Evolutionary conservation across 148 eudicot species (phyloP).

Genomic region (Rhododendron griersonianum): DNA sequence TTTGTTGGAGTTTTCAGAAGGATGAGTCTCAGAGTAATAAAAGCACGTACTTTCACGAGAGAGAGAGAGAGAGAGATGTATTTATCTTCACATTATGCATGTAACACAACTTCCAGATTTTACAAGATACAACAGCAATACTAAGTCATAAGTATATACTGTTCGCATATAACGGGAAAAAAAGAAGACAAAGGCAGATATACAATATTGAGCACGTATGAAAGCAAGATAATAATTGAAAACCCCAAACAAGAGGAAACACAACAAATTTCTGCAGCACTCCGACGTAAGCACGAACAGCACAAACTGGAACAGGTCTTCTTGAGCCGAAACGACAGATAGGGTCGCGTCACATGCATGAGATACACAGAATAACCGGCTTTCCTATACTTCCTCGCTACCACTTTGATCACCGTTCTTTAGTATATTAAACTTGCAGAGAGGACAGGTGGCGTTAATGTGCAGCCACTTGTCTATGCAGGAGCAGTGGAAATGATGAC

Average conservation of each 20-base stretch:
- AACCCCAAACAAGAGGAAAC: neutral
- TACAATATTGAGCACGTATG: neutral
- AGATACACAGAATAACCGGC: neutral
- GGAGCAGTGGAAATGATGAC: conserved; percentile 71
- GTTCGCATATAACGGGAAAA: neutral
- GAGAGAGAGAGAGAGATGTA: neutral
- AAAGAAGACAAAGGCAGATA: neutral
- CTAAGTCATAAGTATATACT: neutral
- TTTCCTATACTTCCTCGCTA: conserved; percentile 52
- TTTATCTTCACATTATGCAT: neutral
- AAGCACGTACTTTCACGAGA: neutral
- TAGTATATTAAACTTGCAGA: conserved; percentile 84
- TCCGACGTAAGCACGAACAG: neutral
- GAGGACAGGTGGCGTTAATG: conserved; percentile 89
- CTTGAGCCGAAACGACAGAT: neutral
- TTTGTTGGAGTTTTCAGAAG: neutral
- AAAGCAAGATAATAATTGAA: neutral
- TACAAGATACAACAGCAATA: neutral
- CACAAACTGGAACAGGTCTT: neutral
- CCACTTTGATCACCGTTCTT: conserved; percentile 62
- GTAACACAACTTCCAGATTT: neutral
- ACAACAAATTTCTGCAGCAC: neutral
- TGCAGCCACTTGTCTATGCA: conserved; percentile 93
- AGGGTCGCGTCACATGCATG: neutral
- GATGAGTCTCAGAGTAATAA: neutral